Evolutionary conservation across 768 basidiomycete genomes (phyloP).

Genomic region (Tylopilus vinaceipallidus): DNA sequence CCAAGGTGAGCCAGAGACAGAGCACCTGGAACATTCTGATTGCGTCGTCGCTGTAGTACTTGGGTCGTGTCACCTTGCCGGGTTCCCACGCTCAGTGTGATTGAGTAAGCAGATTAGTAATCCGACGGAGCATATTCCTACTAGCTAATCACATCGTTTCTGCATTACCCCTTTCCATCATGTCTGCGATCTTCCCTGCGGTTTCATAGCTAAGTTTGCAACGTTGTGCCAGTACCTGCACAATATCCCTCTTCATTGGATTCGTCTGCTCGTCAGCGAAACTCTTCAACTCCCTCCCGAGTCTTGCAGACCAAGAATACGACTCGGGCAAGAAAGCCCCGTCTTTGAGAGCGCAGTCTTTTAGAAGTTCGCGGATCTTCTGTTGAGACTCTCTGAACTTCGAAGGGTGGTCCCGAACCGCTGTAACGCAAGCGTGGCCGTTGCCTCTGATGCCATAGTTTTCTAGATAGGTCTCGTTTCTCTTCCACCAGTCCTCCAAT

Average conservation of each 20-base stretch:
- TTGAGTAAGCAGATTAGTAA: too few relatives aligned
- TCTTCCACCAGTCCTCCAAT: conserved; percentile 37
- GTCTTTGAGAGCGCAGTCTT: conserved; percentile 12
- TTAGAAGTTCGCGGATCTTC: conserved; percentile 20
- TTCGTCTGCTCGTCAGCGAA: conserved; percentile 12
- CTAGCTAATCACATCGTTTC: too few relatives aligned
- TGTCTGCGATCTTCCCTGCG: conserved; percentile 20
- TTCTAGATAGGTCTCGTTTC: conserved; percentile 24
- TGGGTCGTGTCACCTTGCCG: too few relatives aligned
- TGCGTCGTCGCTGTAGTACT: too few relatives aligned
- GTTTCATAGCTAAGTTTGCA: conserved; percentile 27
- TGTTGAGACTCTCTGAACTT: conserved; percentile 21
- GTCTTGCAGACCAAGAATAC: conserved; percentile 14
- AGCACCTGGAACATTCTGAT: too few relatives aligned
- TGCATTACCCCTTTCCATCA: conserved; percentile 21
- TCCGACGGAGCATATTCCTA: too few relatives aligned
- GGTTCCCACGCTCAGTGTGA: too few relatives aligned
- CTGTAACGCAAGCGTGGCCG: conserved; percentile 33
- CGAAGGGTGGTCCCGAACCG: conserved; percentile 23
- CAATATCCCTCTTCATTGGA: conserved; percentile 17
- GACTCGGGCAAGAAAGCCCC: conserved; percentile 13
- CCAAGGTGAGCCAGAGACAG: too few relatives aligned
- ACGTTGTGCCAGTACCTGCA: conserved; percentile 20
- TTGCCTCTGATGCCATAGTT: conserved; percentile 25
- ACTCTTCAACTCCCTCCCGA: conserved; percentile 10